A percentile compares a stretch with the other conserved stretches of the same genome.
phyloP scores from a whole-genome alignment of 148 eudicot species.

The Silene conica region DNA sequence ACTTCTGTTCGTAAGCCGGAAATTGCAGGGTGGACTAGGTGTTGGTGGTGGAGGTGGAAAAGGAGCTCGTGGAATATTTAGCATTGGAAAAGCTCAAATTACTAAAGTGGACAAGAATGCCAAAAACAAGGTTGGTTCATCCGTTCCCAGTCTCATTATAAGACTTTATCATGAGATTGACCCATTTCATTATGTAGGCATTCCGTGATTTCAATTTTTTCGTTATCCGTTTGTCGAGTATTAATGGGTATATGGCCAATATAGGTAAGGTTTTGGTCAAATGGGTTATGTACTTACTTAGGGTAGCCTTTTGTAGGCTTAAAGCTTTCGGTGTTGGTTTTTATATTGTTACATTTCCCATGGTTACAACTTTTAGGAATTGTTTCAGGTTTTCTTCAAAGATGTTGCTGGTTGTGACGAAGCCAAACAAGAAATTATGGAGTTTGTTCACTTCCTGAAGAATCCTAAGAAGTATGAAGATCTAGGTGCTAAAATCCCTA shows the following conservation, averaged over 20 bases:
- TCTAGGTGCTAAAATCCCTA: constrained; percentile 86
- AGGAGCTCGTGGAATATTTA: constrained; percentile 77
- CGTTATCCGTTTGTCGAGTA: too few relatives aligned
- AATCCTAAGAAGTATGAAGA: constrained; percentile 81
- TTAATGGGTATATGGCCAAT: too few relatives aligned
- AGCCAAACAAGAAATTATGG: constrained; percentile 80
- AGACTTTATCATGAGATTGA: too few relatives aligned
- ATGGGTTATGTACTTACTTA: too few relatives aligned
- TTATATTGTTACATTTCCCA: neutral
- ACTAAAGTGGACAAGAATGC: constrained; percentile 80
- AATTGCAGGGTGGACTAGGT: constrained; percentile 82
- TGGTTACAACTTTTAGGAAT: neutral
- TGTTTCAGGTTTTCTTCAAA: constrained; percentile 30
- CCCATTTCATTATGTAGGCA: too few relatives aligned
- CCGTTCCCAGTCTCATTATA: neutral
- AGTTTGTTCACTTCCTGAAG: constrained; percentile 89
- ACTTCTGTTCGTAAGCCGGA: constrained; percentile 54
- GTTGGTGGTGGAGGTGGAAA: constrained; percentile 58
- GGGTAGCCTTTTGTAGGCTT: neutral
- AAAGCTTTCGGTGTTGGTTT: neutral
- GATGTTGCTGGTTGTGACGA: constrained; percentile 86
- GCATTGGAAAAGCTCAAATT: constrained; percentile 73
- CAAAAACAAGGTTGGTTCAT: constrained; percentile 60
- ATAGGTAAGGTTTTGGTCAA: too few relatives aligned
- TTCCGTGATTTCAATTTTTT: too few relatives aligned